Conservation (phyloP, 139 green algal genomes). For the Prasinococcaceae sp. region DNA sequence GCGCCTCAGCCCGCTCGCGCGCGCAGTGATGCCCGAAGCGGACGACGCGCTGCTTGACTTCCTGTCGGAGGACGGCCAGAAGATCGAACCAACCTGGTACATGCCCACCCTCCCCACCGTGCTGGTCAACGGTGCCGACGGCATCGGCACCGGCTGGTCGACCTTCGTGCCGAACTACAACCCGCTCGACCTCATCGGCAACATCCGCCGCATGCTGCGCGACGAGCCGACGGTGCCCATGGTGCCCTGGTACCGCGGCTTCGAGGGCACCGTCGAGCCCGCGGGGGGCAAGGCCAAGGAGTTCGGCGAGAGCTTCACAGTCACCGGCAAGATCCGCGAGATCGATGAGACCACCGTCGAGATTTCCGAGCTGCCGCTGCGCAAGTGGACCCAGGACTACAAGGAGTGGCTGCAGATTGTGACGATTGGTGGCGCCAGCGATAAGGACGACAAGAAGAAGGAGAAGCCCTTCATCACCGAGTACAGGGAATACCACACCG, state of each 20-base stretch:
- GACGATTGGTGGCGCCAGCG: conserved; percentile 17
- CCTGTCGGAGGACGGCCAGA: conserved; percentile 88
- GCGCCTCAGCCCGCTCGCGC: conserved; percentile 56
- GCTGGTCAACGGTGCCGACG: conserved; percentile 92
- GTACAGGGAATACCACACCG: conserved; percentile 84
- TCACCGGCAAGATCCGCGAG: conserved; percentile 52
- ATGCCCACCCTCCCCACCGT: conserved; percentile 42
- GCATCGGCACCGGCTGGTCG: conserved; percentile 96
- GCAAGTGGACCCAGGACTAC: conserved; percentile 97
- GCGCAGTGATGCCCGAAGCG: conserved; percentile 73
- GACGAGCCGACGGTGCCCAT: conserved; percentile 59
- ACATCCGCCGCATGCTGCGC: conserved; percentile 67
- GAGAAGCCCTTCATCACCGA: conserved; percentile 40
- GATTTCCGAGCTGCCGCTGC: conserved; percentile 88
- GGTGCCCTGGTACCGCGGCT: conserved; percentile 77
- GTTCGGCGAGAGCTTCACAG: conserved; percentile 58
- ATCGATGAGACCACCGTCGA: conserved; percentile 52
- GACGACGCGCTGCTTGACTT: conserved; percentile 89
- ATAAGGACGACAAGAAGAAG: conserved; percentile 60
- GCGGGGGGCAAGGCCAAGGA: conserved; percentile 20
- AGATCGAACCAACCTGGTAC: conserved; percentile 85
- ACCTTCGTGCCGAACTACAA: conserved; percentile 96
- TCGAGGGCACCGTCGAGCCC: conserved; percentile 52
- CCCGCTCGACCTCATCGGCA: conserved; percentile 75
- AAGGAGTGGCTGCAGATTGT: conserved; percentile 94